Conservation (phyloP, 768 basidiomycete species). For the Russula griseocarnosa region DNA sequence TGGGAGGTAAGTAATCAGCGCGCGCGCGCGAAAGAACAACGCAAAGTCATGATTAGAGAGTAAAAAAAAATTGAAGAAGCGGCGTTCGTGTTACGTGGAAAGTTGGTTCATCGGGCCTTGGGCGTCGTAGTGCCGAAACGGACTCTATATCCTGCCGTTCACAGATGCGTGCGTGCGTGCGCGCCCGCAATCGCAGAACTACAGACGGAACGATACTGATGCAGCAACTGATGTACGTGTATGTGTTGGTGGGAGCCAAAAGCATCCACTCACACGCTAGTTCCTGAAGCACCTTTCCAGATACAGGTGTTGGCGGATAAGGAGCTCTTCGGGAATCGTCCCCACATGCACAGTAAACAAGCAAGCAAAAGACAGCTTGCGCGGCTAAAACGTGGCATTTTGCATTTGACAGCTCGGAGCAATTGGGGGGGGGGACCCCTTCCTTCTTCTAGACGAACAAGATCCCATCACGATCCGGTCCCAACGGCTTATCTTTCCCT, state of each 20-base stretch:
- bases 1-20: not conserved
- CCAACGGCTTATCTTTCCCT: slow-evolving; percentile 11
- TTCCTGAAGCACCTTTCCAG: not conserved
- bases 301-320: slow-evolving; percentile 3
- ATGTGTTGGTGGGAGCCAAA: not conserved
- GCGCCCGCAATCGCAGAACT: slow-evolving; percentile 3
- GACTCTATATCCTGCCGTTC: slow-evolving; percentile 12
- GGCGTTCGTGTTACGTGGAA: slow-evolving; percentile 10
- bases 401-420: slow-evolving; percentile 2
- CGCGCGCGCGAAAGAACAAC: not conserved
- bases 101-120: slow-evolving; percentile 1
- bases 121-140: not conserved
- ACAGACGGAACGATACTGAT: not conserved
- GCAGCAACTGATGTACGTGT: no score
- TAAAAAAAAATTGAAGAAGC: not conserved
- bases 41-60: not conserved
- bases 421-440: not conserved
- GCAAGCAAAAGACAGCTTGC: not conserved
- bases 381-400: slow-evolving; percentile 5
- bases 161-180: not conserved
- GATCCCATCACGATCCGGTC: slow-evolving; percentile 20
- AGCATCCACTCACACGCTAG: not conserved
- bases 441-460: not conserved
- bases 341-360: not conserved
- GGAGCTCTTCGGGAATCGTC: not conserved